Percentiles rank a stretch among this genome's conserved stretches.
Conservation (phyloP, 176 grass and related monocot species). For the Oryza glumipatula region DNA sequence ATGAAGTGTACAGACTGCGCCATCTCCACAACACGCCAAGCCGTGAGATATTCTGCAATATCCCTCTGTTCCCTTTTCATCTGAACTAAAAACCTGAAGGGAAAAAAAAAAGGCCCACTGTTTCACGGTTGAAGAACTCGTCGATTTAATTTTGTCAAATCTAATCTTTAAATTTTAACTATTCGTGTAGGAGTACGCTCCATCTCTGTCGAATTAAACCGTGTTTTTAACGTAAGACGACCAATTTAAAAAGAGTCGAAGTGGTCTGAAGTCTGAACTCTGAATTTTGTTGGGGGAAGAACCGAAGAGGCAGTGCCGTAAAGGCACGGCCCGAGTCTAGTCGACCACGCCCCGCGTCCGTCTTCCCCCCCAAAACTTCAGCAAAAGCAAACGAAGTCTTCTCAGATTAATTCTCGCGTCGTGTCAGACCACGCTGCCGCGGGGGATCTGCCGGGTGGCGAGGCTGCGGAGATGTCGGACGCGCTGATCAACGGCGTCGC, state of each 20-base stretch:
- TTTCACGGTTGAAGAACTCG: constrained; percentile 6
- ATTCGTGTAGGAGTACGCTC: not conserved
- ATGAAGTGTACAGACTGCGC: constrained; percentile 41
- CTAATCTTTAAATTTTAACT: not conserved
- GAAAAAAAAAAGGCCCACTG: too few species aligned
- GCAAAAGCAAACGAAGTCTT: constrained; percentile 9
- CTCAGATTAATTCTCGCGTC: not conserved
- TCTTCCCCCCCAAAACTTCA: constrained; percentile 27
- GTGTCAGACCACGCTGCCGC: not conserved
- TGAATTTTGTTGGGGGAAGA: not conserved
- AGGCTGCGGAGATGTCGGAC: constrained; percentile 63
- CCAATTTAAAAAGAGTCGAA: not conserved
- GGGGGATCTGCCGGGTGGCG: constrained; percentile 32
- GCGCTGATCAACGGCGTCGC: constrained; percentile 93
- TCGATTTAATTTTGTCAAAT: not conserved
- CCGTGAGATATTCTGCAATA: constrained; percentile 34
- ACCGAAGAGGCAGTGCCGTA: not conserved
- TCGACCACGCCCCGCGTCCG: constrained; percentile 21
- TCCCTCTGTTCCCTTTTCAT: not conserved
- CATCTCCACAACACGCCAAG: constrained; percentile 35
- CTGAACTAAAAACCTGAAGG: not conserved
- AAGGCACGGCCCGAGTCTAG: not conserved
- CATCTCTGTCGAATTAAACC: not conserved
- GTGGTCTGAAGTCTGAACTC: not conserved
- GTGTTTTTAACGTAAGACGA: not conserved